Evolutionary conservation across 2,329 filamentous ascomycete species (phyloP).

Genomic region (Hypoxylon sp.): DNA sequence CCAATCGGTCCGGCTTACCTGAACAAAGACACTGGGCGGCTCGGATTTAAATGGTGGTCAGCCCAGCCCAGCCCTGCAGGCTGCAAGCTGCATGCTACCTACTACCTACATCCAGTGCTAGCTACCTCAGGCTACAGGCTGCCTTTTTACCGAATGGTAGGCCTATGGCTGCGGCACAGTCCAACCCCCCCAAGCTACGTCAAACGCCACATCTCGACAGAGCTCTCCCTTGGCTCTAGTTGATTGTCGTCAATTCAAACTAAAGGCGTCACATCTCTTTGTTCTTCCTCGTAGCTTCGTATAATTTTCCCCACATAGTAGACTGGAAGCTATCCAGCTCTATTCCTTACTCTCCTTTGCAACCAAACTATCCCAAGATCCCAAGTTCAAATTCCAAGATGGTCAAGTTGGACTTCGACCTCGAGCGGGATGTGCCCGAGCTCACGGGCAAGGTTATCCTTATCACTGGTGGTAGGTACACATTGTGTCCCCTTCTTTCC

Average conservation of each 20-base stretch:
- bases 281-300: conserved; percentile 5
- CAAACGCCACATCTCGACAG: conserved; percentile 8
- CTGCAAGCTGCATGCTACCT: background rate
- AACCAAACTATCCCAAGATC: conserved; percentile 14
- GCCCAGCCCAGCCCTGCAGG: background rate
- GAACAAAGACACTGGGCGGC: background rate
- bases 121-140: background rate
- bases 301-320: conserved; percentile 13
- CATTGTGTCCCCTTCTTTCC: background rate
- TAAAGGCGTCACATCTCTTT: conserved; percentile 18
- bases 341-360: background rate
- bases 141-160: conserved; percentile 8
- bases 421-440: conserved; percentile 28
- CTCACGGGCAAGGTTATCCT: conserved; percentile 33
- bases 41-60: background rate
- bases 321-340: conserved; percentile 1
- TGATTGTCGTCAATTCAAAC: conserved; percentile 9
- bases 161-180: conserved; percentile 19
- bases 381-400: conserved; percentile 7
- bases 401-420: conserved; percentile 34
- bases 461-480: conserved; percentile 27
- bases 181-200: background rate
- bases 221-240: background rate
- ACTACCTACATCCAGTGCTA: background rate
- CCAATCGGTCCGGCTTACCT: background rate